Percentiles rank a stretch among this genome's conserved stretches.
These are phyloP conservation scores for Ambrosia hybrid DNA, from an alignment of 140 eudicot genomes.

Conservation along the genomic window DNA sequence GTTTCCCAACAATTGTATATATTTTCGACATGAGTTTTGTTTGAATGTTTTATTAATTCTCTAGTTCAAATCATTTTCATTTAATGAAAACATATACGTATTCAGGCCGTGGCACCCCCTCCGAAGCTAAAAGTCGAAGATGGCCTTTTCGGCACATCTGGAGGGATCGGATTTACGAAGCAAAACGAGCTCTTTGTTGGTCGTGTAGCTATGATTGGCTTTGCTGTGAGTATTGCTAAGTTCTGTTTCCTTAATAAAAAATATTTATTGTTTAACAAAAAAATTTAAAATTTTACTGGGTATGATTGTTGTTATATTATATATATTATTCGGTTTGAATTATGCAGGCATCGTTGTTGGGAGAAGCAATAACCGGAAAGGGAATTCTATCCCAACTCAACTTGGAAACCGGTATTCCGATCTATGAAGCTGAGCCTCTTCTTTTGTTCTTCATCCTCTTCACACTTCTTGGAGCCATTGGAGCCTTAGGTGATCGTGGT, in stretches of 20 bases:
- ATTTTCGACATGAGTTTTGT: not conserved
- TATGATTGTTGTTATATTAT: not conserved
- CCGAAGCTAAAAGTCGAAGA: slow-evolving; percentile 84
- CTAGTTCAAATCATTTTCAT: not conserved
- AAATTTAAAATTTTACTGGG: too few relatives aligned
- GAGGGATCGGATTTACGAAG: slow-evolving; percentile 95
- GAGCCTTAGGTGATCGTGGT: slow-evolving; percentile 98
- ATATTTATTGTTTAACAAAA: not conserved
- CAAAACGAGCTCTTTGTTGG: slow-evolving; percentile 98
- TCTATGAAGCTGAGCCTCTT: slow-evolving; percentile 97
- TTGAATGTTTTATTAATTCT: not conserved
- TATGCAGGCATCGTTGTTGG: slow-evolving; percentile 85
- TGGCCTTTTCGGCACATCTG: slow-evolving; percentile 94
- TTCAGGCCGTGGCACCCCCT: slow-evolving; percentile 25
- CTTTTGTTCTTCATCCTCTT: slow-evolving; percentile 93
- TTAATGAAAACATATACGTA: not conserved
- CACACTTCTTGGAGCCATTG: slow-evolving; percentile 95
- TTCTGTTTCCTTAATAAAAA: not conserved
- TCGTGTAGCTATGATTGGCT: slow-evolving; percentile 98
- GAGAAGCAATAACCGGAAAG: slow-evolving; percentile 90
- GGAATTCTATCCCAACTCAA: slow-evolving; percentile 82
- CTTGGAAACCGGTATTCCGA: slow-evolving; percentile 93
- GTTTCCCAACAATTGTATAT: too few relatives aligned
- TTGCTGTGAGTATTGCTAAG: slow-evolving; percentile 65
- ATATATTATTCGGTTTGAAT: slow-evolving; percentile 16